These are phyloP conservation scores for Papiliotrema fonsecae DNA, from an alignment of 1,284 basidiomycete genomes.

Conservation along the genomic window DNA sequence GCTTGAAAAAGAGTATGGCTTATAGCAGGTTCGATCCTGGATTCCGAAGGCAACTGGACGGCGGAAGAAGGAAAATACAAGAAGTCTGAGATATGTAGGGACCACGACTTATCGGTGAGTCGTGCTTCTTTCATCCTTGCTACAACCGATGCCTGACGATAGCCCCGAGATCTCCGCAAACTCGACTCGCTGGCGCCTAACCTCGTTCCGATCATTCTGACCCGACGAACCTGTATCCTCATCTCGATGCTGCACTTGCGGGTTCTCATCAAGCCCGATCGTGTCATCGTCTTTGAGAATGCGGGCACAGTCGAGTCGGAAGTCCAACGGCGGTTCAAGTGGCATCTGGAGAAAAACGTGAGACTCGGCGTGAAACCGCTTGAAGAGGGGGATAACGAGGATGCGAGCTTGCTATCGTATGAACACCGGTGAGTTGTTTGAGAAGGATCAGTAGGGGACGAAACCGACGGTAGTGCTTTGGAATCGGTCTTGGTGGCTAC, in stretches of 20 bases:
- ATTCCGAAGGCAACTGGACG: constrained; percentile 78
- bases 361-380: constrained; percentile 19
- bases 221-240: constrained; percentile 79
- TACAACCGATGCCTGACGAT: constrained; percentile 3
- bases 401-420: constrained; percentile 57
- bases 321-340: constrained; percentile 78
- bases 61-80: constrained; percentile 87
- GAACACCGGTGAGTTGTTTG: constrained; percentile 70
- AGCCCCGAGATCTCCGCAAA: constrained; percentile 95
- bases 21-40: constrained; percentile 71
- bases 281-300: constrained; percentile 87
- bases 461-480: constrained; percentile 59
- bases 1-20: not conserved
- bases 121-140: not conserved
- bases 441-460: not conserved
- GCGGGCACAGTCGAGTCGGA: constrained; percentile 78
- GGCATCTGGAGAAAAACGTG: constrained; percentile 70
- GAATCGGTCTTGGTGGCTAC: constrained; percentile 86
- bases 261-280: constrained; percentile 87
- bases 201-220: constrained; percentile 88
- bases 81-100: constrained; percentile 78
- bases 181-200: constrained; percentile 92
- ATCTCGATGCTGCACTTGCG: constrained; percentile 93
- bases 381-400: constrained; percentile 16
- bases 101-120: constrained; percentile 81